These are phyloP conservation scores for Fusarium continuum DNA, from an alignment of 2,329 filamentous ascomycete species.

Conservation along the genomic window DNA sequence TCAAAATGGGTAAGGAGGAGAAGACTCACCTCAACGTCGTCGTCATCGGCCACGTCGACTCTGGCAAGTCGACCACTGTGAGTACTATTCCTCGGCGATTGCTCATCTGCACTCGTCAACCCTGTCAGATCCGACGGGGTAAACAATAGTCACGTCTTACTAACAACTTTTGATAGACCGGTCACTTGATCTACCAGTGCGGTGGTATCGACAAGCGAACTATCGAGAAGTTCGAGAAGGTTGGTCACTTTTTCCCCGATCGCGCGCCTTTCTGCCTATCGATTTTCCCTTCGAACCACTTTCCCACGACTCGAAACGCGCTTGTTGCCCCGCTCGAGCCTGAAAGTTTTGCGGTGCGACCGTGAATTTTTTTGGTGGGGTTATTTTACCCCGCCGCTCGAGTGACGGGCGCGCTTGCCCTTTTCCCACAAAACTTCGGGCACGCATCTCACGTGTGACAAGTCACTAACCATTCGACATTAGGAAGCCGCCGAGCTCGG, in stretches of 20 bases:
- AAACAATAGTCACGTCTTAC: slow-evolving; percentile 3
- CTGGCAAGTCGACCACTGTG: slow-evolving; percentile 98
- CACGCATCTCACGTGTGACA: slow-evolving; percentile 18
- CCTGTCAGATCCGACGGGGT: slow-evolving; percentile 27
- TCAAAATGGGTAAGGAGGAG: slow-evolving; percentile 79
- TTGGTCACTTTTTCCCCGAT: slow-evolving; percentile 56
- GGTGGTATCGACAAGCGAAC: slow-evolving; percentile 99
- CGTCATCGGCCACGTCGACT: slow-evolving; percentile 99
- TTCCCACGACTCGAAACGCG: slow-evolving; percentile 13
- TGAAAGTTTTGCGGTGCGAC: slow-evolving; percentile 29
- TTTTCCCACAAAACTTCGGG: slow-evolving; percentile 9
- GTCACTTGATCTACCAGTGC: slow-evolving; percentile 99
- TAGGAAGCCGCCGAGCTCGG: slow-evolving; percentile 98
- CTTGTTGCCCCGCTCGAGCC: slow-evolving; percentile 14
- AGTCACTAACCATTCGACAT: slow-evolving; percentile 40
- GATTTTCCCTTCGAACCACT: slow-evolving; percentile 24
- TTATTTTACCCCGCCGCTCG: slow-evolving; percentile 35
- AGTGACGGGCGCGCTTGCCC: slow-evolving; percentile 15
- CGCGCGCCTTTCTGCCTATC: slow-evolving; percentile 12
- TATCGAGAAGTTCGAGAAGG: slow-evolving; percentile 99
- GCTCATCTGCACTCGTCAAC: slow-evolving; percentile 1
- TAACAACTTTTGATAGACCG: slow-evolving; percentile 59
- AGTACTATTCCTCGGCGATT: slow-evolving; percentile 53
- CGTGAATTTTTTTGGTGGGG: slow-evolving; percentile 26
- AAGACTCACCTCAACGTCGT: slow-evolving; percentile 98